A percentile compares a stretch with the other conserved stretches of the same genome.
These are phyloP conservation scores for Penicillium sp. DNA, from an alignment of 2,329 filamentous ascomycete species.

Conservation along the genomic window DNA sequence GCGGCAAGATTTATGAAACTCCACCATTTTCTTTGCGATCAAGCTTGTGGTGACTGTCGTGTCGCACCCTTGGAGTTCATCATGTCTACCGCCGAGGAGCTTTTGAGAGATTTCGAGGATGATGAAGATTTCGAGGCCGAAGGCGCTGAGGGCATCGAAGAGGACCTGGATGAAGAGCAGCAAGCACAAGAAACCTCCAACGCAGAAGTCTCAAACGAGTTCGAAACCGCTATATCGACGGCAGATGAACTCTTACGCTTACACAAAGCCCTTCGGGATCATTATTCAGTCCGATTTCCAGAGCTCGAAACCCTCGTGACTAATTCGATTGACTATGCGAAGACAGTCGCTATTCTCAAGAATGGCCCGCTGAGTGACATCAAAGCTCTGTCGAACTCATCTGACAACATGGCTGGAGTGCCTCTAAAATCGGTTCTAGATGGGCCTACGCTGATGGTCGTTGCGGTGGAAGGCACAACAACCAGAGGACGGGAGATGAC, in stretches of 20 bases:
- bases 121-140: constrained; percentile 75
- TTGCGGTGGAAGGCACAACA: constrained; percentile 91
- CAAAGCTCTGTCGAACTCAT: constrained; percentile 75
- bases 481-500: constrained; percentile 80
- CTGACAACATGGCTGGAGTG: constrained; percentile 76
- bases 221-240: constrained; percentile 90
- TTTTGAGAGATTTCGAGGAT: constrained; percentile 83
- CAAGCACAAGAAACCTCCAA: constrained; percentile 62
- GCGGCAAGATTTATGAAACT: constrained; percentile 10
- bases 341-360: constrained; percentile 88
- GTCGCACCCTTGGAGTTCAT: constrained; percentile 18
- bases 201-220: constrained; percentile 74
- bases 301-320: constrained; percentile 89
- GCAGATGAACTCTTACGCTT: constrained; percentile 91
- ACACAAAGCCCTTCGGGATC: constrained; percentile 95
- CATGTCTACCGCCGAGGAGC: constrained; percentile 93
- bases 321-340: constrained; percentile 92
- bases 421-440: constrained; percentile 82
- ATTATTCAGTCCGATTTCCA: constrained; percentile 92
- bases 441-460: constrained; percentile 90
- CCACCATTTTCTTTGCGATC: background rate
- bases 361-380: constrained; percentile 92
- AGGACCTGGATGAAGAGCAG: constrained; percentile 66
- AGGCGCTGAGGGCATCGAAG: constrained; percentile 58
- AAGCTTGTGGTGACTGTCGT: background rate